Conservation (phyloP, 306 rosid genomes). For the Hippophae tibetana region DNA sequence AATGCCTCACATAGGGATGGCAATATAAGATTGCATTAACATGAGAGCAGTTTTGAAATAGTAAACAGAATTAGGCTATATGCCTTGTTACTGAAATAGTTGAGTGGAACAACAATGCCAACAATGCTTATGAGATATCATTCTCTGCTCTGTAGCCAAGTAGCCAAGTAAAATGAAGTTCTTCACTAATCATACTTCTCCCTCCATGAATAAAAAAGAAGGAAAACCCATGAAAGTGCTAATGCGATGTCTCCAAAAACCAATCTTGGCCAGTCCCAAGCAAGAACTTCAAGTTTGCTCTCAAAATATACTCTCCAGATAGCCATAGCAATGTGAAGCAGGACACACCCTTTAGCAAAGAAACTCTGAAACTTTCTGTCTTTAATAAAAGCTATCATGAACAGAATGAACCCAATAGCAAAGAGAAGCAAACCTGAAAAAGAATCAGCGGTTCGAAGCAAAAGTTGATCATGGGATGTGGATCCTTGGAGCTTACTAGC, state of each 20-base stretch:
- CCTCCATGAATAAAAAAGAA: conserved; percentile 69
- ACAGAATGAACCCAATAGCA: conserved; percentile 55
- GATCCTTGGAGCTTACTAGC: conserved; percentile 83
- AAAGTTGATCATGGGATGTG: conserved; percentile 68
- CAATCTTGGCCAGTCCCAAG: conserved; percentile 61
- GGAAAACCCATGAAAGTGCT: conserved; percentile 69
- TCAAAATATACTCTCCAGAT: conserved; percentile 70
- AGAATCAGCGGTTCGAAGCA: conserved; percentile 69
- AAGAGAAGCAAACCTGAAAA: conserved; percentile 78
- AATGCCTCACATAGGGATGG: no score
- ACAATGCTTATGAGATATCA: no score
- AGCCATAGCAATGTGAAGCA: conserved; percentile 82
- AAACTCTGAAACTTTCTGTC: conserved; percentile 78
- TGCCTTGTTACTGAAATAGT: no score
- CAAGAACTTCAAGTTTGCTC: conserved; percentile 55
- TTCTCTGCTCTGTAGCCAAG: background rate
- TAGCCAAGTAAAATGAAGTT: no score
- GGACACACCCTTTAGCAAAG: conserved; percentile 78
- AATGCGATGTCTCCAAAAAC: conserved; percentile 64
- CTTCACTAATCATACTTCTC: conserved; percentile 68
- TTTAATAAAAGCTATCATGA: conserved; percentile 77
- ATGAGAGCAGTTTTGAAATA: no score
- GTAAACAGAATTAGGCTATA: no score
- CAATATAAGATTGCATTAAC: no score
- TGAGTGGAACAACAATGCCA: no score